Conservation (phyloP, 1,284 basidiomycete genomes). For the Stereum hirsutum region DNA sequence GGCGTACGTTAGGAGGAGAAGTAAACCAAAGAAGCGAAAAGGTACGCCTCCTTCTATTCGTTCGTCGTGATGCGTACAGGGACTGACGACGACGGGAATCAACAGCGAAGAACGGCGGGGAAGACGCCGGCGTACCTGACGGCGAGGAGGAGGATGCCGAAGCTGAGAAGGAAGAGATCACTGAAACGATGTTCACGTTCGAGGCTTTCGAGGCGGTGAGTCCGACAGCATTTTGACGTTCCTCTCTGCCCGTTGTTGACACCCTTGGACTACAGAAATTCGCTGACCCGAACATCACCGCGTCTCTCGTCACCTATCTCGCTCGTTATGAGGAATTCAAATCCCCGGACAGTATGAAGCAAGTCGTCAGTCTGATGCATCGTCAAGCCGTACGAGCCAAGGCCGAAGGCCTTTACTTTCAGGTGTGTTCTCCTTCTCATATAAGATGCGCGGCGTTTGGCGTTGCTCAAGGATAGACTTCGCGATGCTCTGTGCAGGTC, state of each 20-base stretch:
- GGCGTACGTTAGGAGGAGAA: constrained; percentile 71
- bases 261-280: constrained; percentile 51
- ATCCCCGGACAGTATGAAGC: constrained; percentile 74
- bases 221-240: too few species aligned
- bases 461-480: neutral
- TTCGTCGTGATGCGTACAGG: neutral
- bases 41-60: constrained; percentile 27
- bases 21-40: constrained; percentile 42
- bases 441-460: neutral
- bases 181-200: constrained; percentile 86
- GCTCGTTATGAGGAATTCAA: constrained; percentile 75
- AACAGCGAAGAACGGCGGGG: constrained; percentile 24
- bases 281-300: constrained; percentile 73
- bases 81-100: neutral
- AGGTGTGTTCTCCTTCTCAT: constrained; percentile 37
- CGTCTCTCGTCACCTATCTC: constrained; percentile 76
- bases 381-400: constrained; percentile 84
- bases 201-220: constrained; percentile 80
- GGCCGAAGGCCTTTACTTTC: constrained; percentile 89
- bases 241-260: too few species aligned
- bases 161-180: constrained; percentile 45
- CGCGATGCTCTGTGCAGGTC: constrained; percentile 57
- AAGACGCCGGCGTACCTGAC: constrained; percentile 55
- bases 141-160: constrained; percentile 54
- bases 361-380: constrained; percentile 80